A percentile compares a stretch with the other conserved stretches of the same genome.
phyloP scores from a whole-genome alignment of 1,284 basidiomycete species.

The Cutaneotrichosporon curvatum region DNA sequence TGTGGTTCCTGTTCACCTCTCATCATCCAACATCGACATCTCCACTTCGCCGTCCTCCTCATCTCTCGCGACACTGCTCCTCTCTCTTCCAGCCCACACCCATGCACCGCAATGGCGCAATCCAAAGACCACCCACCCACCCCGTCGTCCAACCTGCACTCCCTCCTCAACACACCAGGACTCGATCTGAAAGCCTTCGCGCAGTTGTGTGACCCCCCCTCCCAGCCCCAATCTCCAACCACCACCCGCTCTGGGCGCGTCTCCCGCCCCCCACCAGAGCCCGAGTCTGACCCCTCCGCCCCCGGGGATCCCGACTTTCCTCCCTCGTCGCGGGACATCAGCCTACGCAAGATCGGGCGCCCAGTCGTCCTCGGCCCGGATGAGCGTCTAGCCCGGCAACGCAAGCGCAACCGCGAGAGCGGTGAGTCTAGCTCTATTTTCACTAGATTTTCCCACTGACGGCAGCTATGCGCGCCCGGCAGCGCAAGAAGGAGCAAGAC shows the following conservation, averaged over 20 bases:
- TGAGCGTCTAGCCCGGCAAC: not conserved
- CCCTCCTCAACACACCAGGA: too few species aligned
- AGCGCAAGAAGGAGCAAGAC: not conserved
- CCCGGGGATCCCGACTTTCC: too few species aligned
- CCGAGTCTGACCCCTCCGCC: not conserved
- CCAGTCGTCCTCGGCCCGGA: not conserved
- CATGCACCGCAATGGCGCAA: too few species aligned
- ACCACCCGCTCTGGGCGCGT: constrained; percentile 3
- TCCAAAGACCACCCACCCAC: too few species aligned
- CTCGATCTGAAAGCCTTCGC: not conserved
- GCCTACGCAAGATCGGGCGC: not conserved
- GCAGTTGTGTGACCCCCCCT: not conserved
- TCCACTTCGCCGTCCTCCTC: too few species aligned
- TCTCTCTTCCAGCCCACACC: too few species aligned
- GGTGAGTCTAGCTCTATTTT: not conserved
- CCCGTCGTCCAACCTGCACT: too few species aligned
- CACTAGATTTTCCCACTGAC: constrained; percentile 1
- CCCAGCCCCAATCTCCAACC: too few species aligned
- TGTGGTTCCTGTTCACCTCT: too few species aligned
- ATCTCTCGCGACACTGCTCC: too few species aligned
- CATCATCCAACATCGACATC: too few species aligned
- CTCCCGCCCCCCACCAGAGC: constrained; percentile 2
- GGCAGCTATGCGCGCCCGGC: not conserved
- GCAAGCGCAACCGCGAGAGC: not conserved
- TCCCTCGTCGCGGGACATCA: too few species aligned